These are phyloP conservation scores for Erysimum cheiranthoides DNA, from an alignment of 345 rosid genomes.

Conservation along the genomic window DNA sequence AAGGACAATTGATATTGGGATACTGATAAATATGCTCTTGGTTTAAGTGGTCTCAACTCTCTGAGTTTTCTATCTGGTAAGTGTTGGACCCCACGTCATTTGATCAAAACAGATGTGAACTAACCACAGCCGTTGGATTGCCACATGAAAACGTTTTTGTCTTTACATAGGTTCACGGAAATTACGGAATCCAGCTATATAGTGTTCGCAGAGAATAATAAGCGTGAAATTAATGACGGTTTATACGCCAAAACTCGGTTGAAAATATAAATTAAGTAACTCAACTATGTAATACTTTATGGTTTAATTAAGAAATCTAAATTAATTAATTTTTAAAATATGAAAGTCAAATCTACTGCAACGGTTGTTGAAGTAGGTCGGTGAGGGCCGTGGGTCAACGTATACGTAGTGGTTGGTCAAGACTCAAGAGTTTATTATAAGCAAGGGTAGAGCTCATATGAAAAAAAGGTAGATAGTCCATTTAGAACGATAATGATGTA, in stretches of 20 bases:
- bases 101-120: constrained; percentile 19
- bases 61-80: constrained; percentile 27
- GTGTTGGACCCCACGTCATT: neutral
- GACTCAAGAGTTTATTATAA: constrained; percentile 29
- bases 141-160: constrained; percentile 25
- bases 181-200: constrained; percentile 36
- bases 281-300: neutral
- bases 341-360: constrained; percentile 9
- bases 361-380: constrained; percentile 27
- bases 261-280: neutral
- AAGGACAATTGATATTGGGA: too few species aligned
- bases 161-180: constrained; percentile 25
- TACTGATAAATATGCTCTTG: too few species aligned
- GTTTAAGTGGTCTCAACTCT: constrained; percentile 14
- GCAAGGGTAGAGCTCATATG: constrained; percentile 4
- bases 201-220: neutral
- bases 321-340: neutral
- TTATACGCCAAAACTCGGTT: constrained; percentile 13
- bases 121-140: constrained; percentile 37
- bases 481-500: constrained; percentile 14
- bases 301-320: neutral
- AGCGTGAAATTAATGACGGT: neutral
- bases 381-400: constrained; percentile 18
- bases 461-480: constrained; percentile 7
- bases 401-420: constrained; percentile 35